Percentiles rank a stretch among this genome's conserved stretches.
phyloP scores from a whole-genome alignment of 345 rosid species.

The Luvunga scandens region DNA sequence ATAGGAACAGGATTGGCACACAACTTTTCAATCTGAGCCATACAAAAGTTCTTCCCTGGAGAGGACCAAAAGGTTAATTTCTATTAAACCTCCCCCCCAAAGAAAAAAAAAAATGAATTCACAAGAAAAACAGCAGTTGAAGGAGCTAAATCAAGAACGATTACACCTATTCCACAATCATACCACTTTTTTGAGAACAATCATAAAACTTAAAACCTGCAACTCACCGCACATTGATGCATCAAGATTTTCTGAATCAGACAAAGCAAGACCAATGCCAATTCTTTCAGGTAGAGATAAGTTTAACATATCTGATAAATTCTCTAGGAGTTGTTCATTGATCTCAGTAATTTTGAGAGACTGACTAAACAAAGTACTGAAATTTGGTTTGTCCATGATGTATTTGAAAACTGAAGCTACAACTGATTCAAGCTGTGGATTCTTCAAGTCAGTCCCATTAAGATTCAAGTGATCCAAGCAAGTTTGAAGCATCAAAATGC shows the following conservation, averaged over 20 bases:
- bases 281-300: constrained; percentile 70
- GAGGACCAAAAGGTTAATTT: constrained; percentile 4
- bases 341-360: constrained; percentile 45
- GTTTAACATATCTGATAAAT: constrained; percentile 39
- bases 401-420: constrained; percentile 50
- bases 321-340: constrained; percentile 44
- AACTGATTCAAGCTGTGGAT: constrained; percentile 45
- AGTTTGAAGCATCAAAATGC: constrained; percentile 55
- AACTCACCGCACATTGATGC: constrained; percentile 52
- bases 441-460: constrained; percentile 37
- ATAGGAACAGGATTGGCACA: constrained; percentile 44
- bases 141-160: background rate
- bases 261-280: constrained; percentile 66
- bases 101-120: background rate
- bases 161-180: background rate
- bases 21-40: constrained; percentile 66
- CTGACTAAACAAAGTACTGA: constrained; percentile 57
- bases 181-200: background rate
- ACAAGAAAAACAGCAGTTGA: background rate
- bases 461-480: constrained; percentile 56
- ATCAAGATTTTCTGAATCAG: constrained; percentile 54
- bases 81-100: background rate
- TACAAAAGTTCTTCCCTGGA: constrained; percentile 66
- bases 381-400: constrained; percentile 55
- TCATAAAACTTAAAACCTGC: background rate